phyloP scores from a whole-genome alignment of 1,284 basidiomycete species.

The Xanthoconium separans region DNA sequence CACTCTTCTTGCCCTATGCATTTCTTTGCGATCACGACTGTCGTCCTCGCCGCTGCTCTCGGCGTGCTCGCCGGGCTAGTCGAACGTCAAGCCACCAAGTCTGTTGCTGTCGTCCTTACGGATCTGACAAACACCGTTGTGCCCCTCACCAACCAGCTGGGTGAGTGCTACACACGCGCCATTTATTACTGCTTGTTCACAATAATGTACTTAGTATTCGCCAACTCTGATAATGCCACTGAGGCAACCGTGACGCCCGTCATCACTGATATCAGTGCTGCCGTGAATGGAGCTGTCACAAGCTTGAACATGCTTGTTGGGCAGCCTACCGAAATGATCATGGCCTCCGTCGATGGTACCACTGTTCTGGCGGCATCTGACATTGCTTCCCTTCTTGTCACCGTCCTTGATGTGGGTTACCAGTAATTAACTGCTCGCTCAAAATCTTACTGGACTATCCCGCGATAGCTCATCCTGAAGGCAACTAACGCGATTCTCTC shows the following conservation, averaged over 20 bases:
- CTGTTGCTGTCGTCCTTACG: not conserved
- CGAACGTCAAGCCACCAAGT: not conserved
- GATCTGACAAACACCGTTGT: not conserved
- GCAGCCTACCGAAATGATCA: not conserved
- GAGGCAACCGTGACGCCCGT: not conserved
- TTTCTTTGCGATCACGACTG: not conserved
- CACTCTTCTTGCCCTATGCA: not conserved
- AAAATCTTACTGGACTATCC: not conserved
- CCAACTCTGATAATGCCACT: not conserved
- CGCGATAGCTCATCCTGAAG: not conserved
- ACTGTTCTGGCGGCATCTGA: not conserved
- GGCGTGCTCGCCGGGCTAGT: not conserved
- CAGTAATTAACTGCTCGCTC: not conserved
- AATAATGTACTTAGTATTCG: not conserved
- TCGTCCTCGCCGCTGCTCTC: not conserved
- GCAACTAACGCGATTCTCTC: not conserved
- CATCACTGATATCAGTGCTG: not conserved
- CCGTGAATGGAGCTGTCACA: not conserved
- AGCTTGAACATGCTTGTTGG: not conserved
- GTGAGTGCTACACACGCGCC: not conserved
- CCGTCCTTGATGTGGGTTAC: not conserved
- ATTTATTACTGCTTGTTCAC: not conserved
- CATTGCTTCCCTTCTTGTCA: not conserved
- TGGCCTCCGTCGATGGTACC: not conserved
- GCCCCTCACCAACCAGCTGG: not conserved